Evolutionary conservation across 1,284 basidiomycete species (phyloP).

Genomic region (Bondarzewia mesenterica): DNA sequence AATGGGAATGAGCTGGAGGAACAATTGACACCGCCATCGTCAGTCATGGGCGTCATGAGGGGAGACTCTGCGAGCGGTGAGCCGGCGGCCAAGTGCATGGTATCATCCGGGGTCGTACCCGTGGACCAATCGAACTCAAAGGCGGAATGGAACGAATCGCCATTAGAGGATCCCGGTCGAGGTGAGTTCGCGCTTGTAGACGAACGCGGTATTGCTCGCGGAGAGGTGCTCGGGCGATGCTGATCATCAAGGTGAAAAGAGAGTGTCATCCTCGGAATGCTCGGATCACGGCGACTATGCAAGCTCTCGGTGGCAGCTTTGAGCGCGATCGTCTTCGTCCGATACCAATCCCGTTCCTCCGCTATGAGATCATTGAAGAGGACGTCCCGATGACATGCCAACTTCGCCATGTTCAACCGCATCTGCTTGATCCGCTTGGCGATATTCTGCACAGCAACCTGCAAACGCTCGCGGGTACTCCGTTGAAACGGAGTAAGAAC

Average conservation of each 20-base stretch:
- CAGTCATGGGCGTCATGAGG: constrained; percentile 13
- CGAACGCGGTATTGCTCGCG: constrained; percentile 15
- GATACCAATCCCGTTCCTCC: constrained; percentile 63
- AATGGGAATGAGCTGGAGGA: neutral
- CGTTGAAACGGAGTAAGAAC: constrained; percentile 83
- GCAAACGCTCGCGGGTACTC: constrained; percentile 71
- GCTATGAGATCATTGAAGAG: constrained; percentile 67
- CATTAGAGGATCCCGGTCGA: constrained; percentile 37
- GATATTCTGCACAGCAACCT: constrained; percentile 52
- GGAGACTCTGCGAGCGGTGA: constrained; percentile 50
- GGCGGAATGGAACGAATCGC: constrained; percentile 60
- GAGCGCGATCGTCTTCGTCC: constrained; percentile 63
- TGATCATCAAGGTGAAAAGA: constrained; percentile 30
- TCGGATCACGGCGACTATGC: constrained; percentile 30
- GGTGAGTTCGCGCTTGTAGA: constrained; percentile 12
- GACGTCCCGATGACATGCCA: constrained; percentile 69
- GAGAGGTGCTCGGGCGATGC: constrained; percentile 13
- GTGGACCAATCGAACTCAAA: constrained; percentile 41
- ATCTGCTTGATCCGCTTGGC: constrained; percentile 59
- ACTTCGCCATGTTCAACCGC: constrained; percentile 68
- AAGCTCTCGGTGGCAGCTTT: constrained; percentile 63
- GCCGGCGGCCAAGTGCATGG: constrained; percentile 36
- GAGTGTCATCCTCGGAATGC: constrained; percentile 34
- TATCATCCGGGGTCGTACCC: constrained; percentile 24
- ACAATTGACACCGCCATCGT: constrained; percentile 2